phyloP scores from a whole-genome alignment of 2,329 filamentous ascomycete genomes.

The Colletotrichum tropicicola region DNA sequence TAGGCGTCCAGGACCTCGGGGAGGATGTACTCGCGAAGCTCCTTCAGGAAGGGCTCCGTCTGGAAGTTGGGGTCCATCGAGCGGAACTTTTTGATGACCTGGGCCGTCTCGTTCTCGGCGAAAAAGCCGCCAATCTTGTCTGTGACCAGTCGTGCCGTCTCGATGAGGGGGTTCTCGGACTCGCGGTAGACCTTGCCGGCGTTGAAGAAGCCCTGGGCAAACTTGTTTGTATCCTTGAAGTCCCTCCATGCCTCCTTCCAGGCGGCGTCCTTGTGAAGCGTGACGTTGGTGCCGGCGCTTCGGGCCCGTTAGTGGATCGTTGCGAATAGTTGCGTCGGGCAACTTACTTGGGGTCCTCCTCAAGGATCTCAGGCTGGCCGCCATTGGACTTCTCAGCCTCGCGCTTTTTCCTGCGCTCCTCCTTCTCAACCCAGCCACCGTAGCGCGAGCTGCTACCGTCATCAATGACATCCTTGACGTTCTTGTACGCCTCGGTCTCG shows the following conservation, averaged over 20 bases:
- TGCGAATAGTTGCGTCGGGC: accelerated
- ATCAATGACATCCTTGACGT: constrained; percentile 94
- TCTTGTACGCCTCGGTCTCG: constrained; percentile 93
- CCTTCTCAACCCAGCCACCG: constrained; percentile 96
- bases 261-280: constrained; percentile 93
- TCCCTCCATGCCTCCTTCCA: constrained; percentile 99
- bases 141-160: constrained; percentile 91
- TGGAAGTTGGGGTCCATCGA: constrained; percentile 96
- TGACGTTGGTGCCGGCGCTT: constrained; percentile 93
- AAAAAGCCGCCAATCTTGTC: constrained; percentile 96
- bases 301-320: constrained; percentile 41
- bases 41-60: constrained; percentile 91
- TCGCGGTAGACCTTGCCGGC: constrained; percentile 92
- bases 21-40: constrained; percentile 97
- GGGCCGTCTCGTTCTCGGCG: constrained; percentile 96
- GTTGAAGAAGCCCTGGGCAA: constrained; percentile 88
- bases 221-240: constrained; percentile 88
- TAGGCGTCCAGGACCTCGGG: constrained; percentile 98
- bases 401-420: constrained; percentile 84
- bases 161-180: constrained; percentile 95
- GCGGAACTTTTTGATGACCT: constrained; percentile 97
- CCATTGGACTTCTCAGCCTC: constrained; percentile 72
- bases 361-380: constrained; percentile 66
- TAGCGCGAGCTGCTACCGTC: constrained; percentile 96
- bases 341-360: constrained; percentile 89